A percentile compares a stretch with the other conserved stretches of the same genome.
Evolutionary conservation across 2,329 filamentous ascomycete genomes (phyloP).

Genomic region (Fusarium solani-melongenae): DNA sequence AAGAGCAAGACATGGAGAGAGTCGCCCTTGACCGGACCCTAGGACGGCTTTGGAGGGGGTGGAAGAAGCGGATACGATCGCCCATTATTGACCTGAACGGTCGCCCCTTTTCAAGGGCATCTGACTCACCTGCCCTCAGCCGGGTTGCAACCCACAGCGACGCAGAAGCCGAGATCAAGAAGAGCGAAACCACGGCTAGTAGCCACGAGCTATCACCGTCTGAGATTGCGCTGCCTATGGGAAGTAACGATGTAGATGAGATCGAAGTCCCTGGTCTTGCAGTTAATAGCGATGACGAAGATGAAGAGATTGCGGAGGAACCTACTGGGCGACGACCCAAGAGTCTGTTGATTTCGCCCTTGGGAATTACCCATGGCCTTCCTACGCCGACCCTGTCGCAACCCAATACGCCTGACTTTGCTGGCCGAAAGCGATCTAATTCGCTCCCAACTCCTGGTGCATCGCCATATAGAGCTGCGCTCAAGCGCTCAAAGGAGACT

Average conservation of each 20-base stretch:
- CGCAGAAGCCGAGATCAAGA: slow-evolving; percentile 27
- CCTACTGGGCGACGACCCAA: slow-evolving; percentile 54
- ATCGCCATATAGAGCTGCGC: slow-evolving; percentile 36
- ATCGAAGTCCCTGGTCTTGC: slow-evolving; percentile 82
- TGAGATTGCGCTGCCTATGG: slow-evolving; percentile 74
- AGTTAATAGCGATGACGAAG: slow-evolving; percentile 71
- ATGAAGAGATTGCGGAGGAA: slow-evolving; percentile 50
- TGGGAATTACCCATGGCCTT: slow-evolving; percentile 41
- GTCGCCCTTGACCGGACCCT: slow-evolving; percentile 90
- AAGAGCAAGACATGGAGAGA: slow-evolving; percentile 92
- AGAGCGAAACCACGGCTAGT: slow-evolving; percentile 20
- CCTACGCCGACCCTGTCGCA: slow-evolving; percentile 50
- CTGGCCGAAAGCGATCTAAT: slow-evolving; percentile 48
- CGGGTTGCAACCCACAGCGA: slow-evolving; percentile 46
- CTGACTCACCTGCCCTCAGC: slow-evolving; percentile 50
- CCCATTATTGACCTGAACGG: slow-evolving; percentile 59
- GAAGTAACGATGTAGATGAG: slow-evolving; percentile 77
- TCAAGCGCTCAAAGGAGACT: slow-evolving; percentile 25
- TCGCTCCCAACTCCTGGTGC: slow-evolving; percentile 41
- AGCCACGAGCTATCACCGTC: slow-evolving; percentile 43
- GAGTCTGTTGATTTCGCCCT: slow-evolving; percentile 51
- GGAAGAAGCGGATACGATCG: slow-evolving; percentile 85
- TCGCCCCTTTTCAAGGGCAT: slow-evolving; percentile 62
- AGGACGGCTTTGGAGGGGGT: slow-evolving; percentile 91
- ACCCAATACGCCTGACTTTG: slow-evolving; percentile 49